Percentiles rank a stretch among this genome's conserved stretches.
phyloP scores from a whole-genome alignment of 345 rosid species.

The Crucihimalaya himalaica region DNA sequence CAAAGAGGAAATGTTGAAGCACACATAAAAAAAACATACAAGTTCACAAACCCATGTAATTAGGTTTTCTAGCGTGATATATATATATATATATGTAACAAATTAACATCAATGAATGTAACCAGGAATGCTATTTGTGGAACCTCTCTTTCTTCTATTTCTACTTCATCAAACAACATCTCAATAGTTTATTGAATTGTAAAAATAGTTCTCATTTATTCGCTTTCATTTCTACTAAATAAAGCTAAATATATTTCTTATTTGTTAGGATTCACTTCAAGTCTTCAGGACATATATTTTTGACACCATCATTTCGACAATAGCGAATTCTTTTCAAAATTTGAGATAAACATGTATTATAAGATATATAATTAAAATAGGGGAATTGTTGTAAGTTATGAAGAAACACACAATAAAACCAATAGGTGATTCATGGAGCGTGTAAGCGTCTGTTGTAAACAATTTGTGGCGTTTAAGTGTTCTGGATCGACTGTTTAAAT shows the following conservation, averaged over 20 bases:
- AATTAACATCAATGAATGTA: not conserved
- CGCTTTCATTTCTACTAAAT: not conserved
- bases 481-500: not conserved
- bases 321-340: not conserved
- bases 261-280: not conserved
- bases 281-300: not conserved
- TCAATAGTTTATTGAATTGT: not conserved
- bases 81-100: too few relatives aligned
- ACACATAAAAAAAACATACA: not conserved
- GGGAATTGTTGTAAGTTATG: not conserved
- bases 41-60: not conserved
- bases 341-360: not conserved
- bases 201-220: too few relatives aligned
- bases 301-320: not conserved
- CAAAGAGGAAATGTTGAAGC: not conserved
- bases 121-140: not conserved
- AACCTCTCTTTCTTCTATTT: not conserved
- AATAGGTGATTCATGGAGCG: not conserved
- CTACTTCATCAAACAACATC: not conserved
- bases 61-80: not conserved
- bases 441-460: not conserved
- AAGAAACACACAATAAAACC: not conserved
- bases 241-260: too few relatives aligned
- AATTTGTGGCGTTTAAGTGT: not conserved
- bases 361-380: not conserved